Percentiles rank a stretch among this genome's conserved stretches.
These are phyloP conservation scores for Triangularia setosa DNA, from an alignment of 2,329 filamentous ascomycete species.

Conservation along the genomic window DNA sequence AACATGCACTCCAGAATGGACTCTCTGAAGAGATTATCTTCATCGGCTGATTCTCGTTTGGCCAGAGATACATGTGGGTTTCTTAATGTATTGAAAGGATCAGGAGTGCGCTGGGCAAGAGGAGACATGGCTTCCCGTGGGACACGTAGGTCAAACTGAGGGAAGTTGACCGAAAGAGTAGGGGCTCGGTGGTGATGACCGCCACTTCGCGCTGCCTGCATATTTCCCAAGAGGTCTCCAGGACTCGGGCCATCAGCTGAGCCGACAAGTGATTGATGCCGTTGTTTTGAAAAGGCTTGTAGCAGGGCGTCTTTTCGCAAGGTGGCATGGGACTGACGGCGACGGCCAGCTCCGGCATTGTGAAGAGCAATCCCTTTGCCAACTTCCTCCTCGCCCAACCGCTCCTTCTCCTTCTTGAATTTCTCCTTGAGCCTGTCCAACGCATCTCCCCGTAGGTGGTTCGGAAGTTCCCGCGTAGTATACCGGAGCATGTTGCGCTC, in stretches of 20 bases:
- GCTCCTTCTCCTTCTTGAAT: slow-evolving; percentile 79
- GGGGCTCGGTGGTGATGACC: slow-evolving; percentile 41
- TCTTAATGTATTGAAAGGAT: slow-evolving; percentile 53
- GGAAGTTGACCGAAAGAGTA: slow-evolving; percentile 26
- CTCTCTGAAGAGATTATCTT: slow-evolving; percentile 82
- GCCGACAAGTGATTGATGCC: slow-evolving; percentile 43
- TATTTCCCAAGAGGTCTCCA: slow-evolving; percentile 76
- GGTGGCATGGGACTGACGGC: slow-evolving; percentile 67
- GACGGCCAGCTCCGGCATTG: slow-evolving; percentile 64
- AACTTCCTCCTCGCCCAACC: slow-evolving; percentile 73
- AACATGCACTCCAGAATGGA: slow-evolving; percentile 95
- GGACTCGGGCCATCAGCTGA: slow-evolving; percentile 55
- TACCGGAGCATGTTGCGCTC: slow-evolving; percentile 93
- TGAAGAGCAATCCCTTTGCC: slow-evolving; percentile 94
- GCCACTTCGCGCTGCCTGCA: slow-evolving; percentile 62
- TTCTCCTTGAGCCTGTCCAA: slow-evolving; percentile 87
- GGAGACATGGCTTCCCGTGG: slow-evolving; percentile 40
- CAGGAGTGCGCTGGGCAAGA: slow-evolving; percentile 48
- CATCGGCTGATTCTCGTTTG: slow-evolving; percentile 77
- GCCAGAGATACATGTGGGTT: slow-evolving; percentile 53
- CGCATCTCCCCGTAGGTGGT: slow-evolving; percentile 79
- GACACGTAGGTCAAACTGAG: slow-evolving; percentile 29
- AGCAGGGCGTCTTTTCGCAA: slow-evolving; percentile 76
- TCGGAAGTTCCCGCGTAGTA: slow-evolving; percentile 86
- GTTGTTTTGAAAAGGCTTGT: slow-evolving; percentile 57